A percentile compares a stretch with the other conserved stretches of the same genome.
phyloP scores from a whole-genome alignment of 768 basidiomycete species.

The Termitomyces heimii region DNA sequence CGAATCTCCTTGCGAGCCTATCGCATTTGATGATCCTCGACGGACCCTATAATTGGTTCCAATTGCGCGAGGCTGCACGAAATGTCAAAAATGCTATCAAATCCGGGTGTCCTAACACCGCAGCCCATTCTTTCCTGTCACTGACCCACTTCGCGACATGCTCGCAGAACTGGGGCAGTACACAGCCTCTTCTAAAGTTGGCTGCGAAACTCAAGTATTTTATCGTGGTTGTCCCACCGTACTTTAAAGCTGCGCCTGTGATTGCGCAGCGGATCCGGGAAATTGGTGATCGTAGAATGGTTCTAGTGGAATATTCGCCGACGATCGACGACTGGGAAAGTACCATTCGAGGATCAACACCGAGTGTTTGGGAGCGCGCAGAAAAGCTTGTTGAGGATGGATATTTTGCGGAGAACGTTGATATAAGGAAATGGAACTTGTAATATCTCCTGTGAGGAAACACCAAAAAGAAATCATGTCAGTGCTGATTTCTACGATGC shows the following conservation, averaged over 20 bases:
- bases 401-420: not conserved
- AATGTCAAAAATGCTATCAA: constrained; percentile 4
- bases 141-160: constrained; percentile 18
- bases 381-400: not conserved
- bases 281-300: constrained; percentile 16
- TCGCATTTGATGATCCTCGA: constrained; percentile 22
- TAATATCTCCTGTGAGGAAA: not conserved
- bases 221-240: constrained; percentile 13
- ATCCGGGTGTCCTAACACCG: constrained; percentile 1
- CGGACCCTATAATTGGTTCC: constrained; percentile 16
- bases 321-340: constrained; percentile 14
- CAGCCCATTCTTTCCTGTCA: constrained; percentile 8
- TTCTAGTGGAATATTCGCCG: constrained; percentile 11
- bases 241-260: constrained; percentile 8
- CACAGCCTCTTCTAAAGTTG: constrained; percentile 13
- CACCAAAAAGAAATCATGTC: not conserved
- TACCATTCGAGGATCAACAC: constrained; percentile 3
- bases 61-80: constrained; percentile 13
- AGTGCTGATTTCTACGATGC: not conserved
- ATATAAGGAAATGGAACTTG: not conserved
- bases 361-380: constrained; percentile 15
- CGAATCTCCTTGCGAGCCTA: constrained; percentile 13
- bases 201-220: constrained; percentile 16
- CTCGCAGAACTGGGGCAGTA: constrained; percentile 18
- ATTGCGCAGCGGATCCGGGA: constrained; percentile 15